A percentile compares a stretch with the other conserved stretches of the same genome.
These are phyloP conservation scores for Leccinum disarticulatum DNA, from an alignment of 768 basidiomycete genomes.

Conservation along the genomic window DNA sequence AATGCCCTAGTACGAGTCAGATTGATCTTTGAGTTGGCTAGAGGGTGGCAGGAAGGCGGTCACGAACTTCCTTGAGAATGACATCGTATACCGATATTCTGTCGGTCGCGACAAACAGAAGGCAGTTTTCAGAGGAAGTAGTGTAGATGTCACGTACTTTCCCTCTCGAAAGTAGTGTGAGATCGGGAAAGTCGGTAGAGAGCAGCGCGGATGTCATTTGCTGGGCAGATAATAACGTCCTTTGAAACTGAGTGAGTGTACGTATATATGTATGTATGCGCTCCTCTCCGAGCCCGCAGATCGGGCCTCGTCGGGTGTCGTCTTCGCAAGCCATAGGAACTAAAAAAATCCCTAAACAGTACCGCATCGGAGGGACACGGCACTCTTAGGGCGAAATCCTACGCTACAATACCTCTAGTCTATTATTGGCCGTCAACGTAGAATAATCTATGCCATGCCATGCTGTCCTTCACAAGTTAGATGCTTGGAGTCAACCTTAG, in stretches of 20 bases:
- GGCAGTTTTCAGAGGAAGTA: conserved; percentile 63
- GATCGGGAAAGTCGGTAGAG: conserved; percentile 54
- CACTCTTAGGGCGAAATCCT: conserved; percentile 3
- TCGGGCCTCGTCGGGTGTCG: not conserved
- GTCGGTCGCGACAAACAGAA: conserved; percentile 94
- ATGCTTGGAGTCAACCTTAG: conserved; percentile 53
- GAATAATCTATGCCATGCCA: conserved; percentile 15
- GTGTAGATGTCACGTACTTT: conserved; percentile 97
- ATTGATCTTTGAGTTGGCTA: not conserved
- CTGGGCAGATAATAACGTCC: not conserved
- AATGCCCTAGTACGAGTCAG: conserved; percentile 63
- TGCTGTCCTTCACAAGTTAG: conserved; percentile 20
- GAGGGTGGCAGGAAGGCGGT: conserved; percentile 1
- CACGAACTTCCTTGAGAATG: conserved; percentile 85
- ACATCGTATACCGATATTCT: conserved; percentile 97
- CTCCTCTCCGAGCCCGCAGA: not conserved
- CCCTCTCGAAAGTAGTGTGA: conserved; percentile 79
- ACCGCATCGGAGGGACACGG: conserved; percentile 17
- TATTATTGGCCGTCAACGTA: conserved; percentile 4
- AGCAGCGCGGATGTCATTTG: conserved; percentile 42
- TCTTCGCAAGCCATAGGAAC: not conserved
- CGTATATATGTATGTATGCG: not conserved
- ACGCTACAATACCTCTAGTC: conserved; percentile 21
- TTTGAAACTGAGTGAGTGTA: not conserved
- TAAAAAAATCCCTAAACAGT: not conserved